Evolutionary conservation across 208 protist genomes (phyloP), one percentile per base, ranked within the genome.

Genomic region (Wallacemonas sp.): DNA sequence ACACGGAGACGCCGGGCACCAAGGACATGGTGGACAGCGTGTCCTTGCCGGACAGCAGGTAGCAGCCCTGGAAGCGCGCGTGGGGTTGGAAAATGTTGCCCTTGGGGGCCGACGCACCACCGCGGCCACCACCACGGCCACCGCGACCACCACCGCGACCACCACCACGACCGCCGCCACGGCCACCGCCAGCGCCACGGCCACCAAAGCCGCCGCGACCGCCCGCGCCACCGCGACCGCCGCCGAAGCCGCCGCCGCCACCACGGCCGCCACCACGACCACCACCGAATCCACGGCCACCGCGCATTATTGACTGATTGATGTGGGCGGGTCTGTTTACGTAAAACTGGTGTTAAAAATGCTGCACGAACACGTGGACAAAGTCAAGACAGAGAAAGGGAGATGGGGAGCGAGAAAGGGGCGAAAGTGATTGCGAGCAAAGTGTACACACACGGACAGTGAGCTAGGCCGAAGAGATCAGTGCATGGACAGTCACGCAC

Each of bases 1-100:
- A 99, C 6, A 99, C 98, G 32, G 95, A 96, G 39, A 99, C 98
- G 16, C 99, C 99, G 21, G 98, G 94, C 27, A 98, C 97, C 14
- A 99, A 77, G 72, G 99, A 99, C 49, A 88, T 84, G 2, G 99
- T 99, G 8, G 98, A 85, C 8, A 99, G 87, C 26, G 92, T 92
- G 74, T 99, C 98, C 80, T 99, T 99, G 54, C 98, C 98, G 21
- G 92, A 76, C 24, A 96, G 83, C 39, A 99, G 88, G 85, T 98
- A 99, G 65, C 99, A 97, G 23, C 99, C 99, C 49, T 80, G 78
- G 76, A 98, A 97, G 55, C 93, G 81, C 21, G 92, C 81, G 73
- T 99, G 98, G 21, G 96, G 93, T 69, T 98, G 94, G 61, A 99
- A 96, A n/a, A 99, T 84, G 38, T 87, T 95, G 26, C 86, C 86